These are phyloP conservation scores for Phyllosticta citriasiana DNA, from an alignment of 2,329 filamentous ascomycete species.

Conservation along the genomic window DNA sequence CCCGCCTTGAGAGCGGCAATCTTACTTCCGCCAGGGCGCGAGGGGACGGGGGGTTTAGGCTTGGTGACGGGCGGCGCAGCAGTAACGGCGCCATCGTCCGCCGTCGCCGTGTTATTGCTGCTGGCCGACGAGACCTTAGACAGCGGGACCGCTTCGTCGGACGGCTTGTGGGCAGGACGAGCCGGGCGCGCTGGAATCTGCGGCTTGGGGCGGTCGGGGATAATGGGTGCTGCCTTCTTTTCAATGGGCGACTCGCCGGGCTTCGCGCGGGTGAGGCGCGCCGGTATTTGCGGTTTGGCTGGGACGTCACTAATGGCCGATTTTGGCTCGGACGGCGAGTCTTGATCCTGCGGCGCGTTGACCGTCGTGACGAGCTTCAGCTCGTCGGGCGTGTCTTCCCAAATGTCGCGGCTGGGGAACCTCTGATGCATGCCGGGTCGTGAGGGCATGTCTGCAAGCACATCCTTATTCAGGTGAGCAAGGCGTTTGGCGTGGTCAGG, in stretches of 20 bases:
- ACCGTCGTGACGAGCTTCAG: constrained; percentile 70
- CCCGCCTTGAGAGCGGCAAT: constrained; percentile 84
- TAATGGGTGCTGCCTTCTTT: constrained; percentile 35
- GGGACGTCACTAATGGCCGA: not conserved
- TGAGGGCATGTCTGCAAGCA: constrained; percentile 34
- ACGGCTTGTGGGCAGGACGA: constrained; percentile 36
- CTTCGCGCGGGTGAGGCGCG: constrained; percentile 15
- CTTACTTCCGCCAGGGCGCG: constrained; percentile 69
- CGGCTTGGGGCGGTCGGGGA: constrained; percentile 54
- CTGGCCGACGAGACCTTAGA: constrained; percentile 24
- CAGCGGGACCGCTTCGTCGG: constrained; percentile 23
- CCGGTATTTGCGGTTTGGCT: constrained; percentile 15
- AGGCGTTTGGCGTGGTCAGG: constrained; percentile 42
- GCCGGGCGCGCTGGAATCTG: constrained; percentile 49
- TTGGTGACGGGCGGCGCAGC: constrained; percentile 38
- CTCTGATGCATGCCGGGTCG: constrained; percentile 54
- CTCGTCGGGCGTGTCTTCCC: constrained; percentile 88
- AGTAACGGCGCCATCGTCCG: constrained; percentile 31
- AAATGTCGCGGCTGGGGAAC: constrained; percentile 87
- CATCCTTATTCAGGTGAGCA: constrained; percentile 45
- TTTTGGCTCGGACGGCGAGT: constrained; percentile 14
- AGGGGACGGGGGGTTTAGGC: constrained; percentile 74
- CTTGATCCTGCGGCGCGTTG: constrained; percentile 38
- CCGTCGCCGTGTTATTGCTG: constrained; percentile 9
- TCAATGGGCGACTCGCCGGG: constrained; percentile 36